Conservation (phyloP, 257 asterid genomes). For the Petunia secreta region DNA sequence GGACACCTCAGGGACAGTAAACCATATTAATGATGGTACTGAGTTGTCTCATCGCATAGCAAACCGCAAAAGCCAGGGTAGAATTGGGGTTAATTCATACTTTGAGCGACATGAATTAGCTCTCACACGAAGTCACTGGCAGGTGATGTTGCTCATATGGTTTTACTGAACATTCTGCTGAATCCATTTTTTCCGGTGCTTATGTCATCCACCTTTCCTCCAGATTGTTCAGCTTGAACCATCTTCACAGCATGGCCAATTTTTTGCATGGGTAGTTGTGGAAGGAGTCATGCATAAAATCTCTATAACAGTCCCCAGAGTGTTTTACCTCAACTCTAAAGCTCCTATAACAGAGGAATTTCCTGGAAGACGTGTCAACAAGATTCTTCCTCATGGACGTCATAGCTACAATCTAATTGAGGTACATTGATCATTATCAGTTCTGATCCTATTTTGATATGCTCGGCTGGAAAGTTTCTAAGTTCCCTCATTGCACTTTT, state of each 20-base stretch:
- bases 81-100: conserved; percentile 72
- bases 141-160: conserved; percentile 56
- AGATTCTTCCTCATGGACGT: conserved; percentile 95
- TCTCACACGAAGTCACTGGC: conserved; percentile 87
- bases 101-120: conserved; percentile 83
- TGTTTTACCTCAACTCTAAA: conserved; percentile 93
- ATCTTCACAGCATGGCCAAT: conserved; percentile 69
- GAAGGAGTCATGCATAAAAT: conserved; percentile 88
- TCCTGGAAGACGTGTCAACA: conserved; percentile 92
- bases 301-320: conserved; percentile 73
- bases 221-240: conserved; percentile 93
- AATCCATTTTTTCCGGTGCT: conserved; percentile 30
- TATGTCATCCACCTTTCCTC: conserved; percentile 21
- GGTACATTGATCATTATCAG: conserved; percentile 44
- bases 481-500: conserved; percentile 8
- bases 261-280: conserved; percentile 92
- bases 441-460: neutral
- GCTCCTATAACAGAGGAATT: conserved; percentile 94
- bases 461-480: neutral
- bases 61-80: conserved; percentile 54
- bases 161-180: conserved; percentile 24
- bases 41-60: conserved; percentile 42
- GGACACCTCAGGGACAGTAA: conserved; percentile 47
- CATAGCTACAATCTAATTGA: conserved; percentile 81
- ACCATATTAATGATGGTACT: conserved; percentile 42